Percentiles rank a stretch among this genome's conserved stretches.
Conservation (phyloP, 2,329 filamentous ascomycete species). For the Tolypocladium album region DNA sequence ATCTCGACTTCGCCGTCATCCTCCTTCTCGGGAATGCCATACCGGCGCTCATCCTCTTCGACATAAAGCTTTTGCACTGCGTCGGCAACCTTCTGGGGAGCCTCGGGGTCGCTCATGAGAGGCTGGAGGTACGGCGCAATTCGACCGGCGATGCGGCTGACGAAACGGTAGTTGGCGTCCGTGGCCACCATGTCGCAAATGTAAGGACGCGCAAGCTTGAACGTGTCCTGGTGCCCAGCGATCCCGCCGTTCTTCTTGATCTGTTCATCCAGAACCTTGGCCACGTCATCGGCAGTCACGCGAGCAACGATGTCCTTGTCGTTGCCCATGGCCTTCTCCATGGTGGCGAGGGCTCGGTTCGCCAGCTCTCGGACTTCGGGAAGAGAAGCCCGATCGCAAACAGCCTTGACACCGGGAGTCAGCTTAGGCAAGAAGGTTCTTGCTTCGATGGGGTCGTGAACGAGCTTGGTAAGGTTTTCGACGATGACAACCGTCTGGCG, state of each 20-base stretch:
- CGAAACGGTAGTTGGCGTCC: constrained; percentile 72
- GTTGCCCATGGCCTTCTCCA: constrained; percentile 84
- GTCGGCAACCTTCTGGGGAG: constrained; percentile 53
- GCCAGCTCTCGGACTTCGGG: constrained; percentile 92
- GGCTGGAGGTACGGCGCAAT: constrained; percentile 67
- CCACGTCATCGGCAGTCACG: constrained; percentile 61
- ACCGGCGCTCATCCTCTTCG: constrained; percentile 79
- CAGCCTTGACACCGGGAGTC: constrained; percentile 82
- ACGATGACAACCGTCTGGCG: constrained; percentile 94
- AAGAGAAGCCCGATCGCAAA: constrained; percentile 78
- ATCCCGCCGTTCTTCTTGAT: constrained; percentile 60
- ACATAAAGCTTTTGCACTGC: constrained; percentile 70
- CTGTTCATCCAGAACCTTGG: constrained; percentile 62
- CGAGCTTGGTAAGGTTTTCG: constrained; percentile 95
- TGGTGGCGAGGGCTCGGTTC: constrained; percentile 69
- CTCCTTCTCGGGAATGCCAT: constrained; percentile 72
- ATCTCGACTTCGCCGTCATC: constrained; percentile 92
- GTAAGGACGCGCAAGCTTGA: constrained; percentile 59
- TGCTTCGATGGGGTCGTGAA: constrained; percentile 90
- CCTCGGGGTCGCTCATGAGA: constrained; percentile 52
- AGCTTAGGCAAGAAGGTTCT: constrained; percentile 91
- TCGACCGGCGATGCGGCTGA: constrained; percentile 58
- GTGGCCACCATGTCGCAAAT: constrained; percentile 78
- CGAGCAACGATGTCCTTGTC: constrained; percentile 57
- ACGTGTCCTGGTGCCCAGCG: constrained; percentile 48